These are phyloP conservation scores for Nitzschia sp. DNA, from an alignment of 108 stramenopile genomes.

Conservation along the genomic window DNA sequence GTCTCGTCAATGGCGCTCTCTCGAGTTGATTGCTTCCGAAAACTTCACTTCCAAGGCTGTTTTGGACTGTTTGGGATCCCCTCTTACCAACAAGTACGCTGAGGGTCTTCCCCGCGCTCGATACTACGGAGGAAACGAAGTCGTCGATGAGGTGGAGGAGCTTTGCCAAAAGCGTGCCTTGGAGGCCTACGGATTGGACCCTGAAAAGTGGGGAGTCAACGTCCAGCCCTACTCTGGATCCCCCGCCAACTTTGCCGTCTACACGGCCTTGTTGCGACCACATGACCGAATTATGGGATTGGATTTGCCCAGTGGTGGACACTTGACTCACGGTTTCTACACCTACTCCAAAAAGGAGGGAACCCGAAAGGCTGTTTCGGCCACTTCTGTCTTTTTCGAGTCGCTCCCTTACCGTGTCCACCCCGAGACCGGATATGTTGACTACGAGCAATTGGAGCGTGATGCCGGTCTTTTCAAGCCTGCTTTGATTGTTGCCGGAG, in stretches of 20 bases:
- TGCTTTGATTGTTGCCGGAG: slow-evolving; percentile 96
- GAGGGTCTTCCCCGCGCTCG: slow-evolving; percentile 98
- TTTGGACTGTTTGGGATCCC: slow-evolving; percentile 97
- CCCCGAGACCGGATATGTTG: slow-evolving; percentile 94
- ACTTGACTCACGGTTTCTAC: slow-evolving; percentile 99
- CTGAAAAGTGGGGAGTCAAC: slow-evolving; percentile 99
- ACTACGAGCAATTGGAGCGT: slow-evolving; percentile 90
- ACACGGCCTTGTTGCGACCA: slow-evolving; percentile 94
- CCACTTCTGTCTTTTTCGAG: slow-evolving; percentile 99
- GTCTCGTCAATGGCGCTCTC: slow-evolving; percentile 90
- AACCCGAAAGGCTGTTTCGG: slow-evolving; percentile 95
- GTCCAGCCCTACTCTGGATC: slow-evolving; percentile 96
- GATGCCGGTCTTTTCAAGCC: slow-evolving; percentile 97
- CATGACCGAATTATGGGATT: slow-evolving; percentile 99
- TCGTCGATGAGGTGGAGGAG: slow-evolving; percentile 95
- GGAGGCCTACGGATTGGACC: slow-evolving; percentile 92
- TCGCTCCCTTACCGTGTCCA: slow-evolving; percentile 97
- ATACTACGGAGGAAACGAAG: slow-evolving; percentile 98
- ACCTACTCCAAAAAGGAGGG: slow-evolving; percentile 98
- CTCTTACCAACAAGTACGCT: slow-evolving; percentile 99
- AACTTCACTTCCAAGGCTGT: slow-evolving; percentile 99
- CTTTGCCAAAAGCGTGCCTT: slow-evolving; percentile 95
- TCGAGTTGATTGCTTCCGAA: slow-evolving; percentile 99
- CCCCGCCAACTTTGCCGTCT: slow-evolving; percentile 99
- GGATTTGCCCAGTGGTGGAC: slow-evolving; percentile 98